Conservation (phyloP, 306 rosid species). For the Quercus engelmannii region DNA sequence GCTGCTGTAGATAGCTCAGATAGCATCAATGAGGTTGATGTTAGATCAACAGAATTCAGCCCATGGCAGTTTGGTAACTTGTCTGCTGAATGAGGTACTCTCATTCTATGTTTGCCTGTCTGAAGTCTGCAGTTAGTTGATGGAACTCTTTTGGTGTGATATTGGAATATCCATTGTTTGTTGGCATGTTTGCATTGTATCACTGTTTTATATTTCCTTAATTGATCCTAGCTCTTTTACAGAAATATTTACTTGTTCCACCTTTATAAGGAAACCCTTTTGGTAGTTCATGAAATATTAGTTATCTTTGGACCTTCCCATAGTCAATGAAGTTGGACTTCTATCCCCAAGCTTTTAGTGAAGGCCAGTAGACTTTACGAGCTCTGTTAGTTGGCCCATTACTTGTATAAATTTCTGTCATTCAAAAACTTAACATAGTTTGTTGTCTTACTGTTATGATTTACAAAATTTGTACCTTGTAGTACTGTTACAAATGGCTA, state of each 20-base stretch:
- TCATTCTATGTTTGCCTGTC: slow-evolving; percentile 13
- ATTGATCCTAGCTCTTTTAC: slow-evolving; percentile 14
- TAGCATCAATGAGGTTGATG: slow-evolving; percentile 36
- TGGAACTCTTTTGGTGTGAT: slow-evolving; percentile 22
- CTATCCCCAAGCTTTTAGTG: not conserved
- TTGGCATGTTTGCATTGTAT: slow-evolving; percentile 29
- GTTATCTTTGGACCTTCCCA: not conserved
- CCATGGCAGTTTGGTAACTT: slow-evolving; percentile 79
- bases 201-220: slow-evolving; percentile 6
- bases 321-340: not conserved
- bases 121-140: slow-evolving; percentile 21
- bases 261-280: not conserved
- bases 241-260: slow-evolving; percentile 8
- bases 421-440: not conserved
- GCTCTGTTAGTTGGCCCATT: not conserved
- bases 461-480: not conserved
- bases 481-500: not conserved
- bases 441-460: not conserved
- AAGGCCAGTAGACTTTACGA: not conserved
- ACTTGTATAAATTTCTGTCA: not conserved
- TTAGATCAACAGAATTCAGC: slow-evolving; percentile 57
- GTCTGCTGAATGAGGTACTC: slow-evolving; percentile 45
- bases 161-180: slow-evolving; percentile 25
- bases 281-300: not conserved
- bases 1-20: slow-evolving; percentile 48